These are phyloP conservation scores for Cercospora sojina DNA, from an alignment of 2,329 filamentous ascomycete species.

Conservation along the genomic window DNA sequence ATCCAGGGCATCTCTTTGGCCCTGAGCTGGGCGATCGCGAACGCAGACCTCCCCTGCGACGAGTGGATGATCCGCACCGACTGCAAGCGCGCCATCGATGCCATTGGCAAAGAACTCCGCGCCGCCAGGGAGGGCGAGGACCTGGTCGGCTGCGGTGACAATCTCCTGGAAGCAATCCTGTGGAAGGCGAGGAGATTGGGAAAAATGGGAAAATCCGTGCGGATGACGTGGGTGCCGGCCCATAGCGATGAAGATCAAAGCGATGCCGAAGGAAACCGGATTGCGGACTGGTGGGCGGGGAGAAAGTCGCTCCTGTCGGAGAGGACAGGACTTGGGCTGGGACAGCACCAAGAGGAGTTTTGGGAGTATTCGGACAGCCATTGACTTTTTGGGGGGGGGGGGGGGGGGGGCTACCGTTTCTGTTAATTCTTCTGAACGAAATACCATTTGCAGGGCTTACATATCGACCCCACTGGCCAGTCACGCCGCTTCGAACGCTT, in stretches of 20 bases:
- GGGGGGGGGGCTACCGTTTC: too few species aligned
- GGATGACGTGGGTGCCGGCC: background rate
- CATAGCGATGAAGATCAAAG: background rate
- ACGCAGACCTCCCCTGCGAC: background rate
- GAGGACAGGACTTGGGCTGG: background rate
- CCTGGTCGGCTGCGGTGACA: background rate
- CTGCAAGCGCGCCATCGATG: background rate
- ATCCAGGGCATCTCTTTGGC: background rate
- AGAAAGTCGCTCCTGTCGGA: background rate
- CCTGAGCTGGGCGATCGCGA: background rate
- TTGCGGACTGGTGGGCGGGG: background rate
- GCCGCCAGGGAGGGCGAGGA: background rate
- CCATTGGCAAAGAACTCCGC: background rate
- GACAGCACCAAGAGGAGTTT: background rate
- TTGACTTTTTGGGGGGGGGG: background rate
- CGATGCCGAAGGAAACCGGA: background rate
- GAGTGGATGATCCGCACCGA: background rate
- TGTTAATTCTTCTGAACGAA: too few species aligned
- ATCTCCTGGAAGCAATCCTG: background rate
- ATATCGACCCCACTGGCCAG: background rate
- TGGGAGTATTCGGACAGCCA: background rate
- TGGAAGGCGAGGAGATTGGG: background rate
- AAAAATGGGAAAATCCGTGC: background rate
- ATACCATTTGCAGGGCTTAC: background rate
- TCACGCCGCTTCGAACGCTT: background rate